Base-by-base conservation (phyloP, 2,329 filamentous ascomycete genomes). In the Aspergillus unguis region DNA sequence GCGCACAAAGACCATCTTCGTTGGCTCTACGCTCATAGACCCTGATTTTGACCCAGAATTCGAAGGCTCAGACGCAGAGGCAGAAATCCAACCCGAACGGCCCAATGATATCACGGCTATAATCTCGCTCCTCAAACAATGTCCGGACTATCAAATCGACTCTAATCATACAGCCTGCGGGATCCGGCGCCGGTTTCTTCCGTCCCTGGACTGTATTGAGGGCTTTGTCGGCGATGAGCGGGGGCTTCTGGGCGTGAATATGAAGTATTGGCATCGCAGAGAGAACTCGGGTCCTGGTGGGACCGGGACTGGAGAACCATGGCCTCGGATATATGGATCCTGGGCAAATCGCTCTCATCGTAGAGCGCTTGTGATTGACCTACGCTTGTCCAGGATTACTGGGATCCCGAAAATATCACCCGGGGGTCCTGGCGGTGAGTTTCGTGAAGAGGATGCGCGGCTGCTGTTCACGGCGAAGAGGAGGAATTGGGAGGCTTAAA, bases 111-210 rank as follows among this genome's bases (percentile, higher is more conserved):
- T 75, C 25, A 59, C 57, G 8, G 51, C 62, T 6, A 60, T 75
- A 32, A 66, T 75, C 6, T 60, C 67, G 5, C 66, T 67, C 8
- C 60, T 76, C 11, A 72, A 71, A 50, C 64, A 72, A 53, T 72
- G 66, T 44, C 73, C 74, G 2, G 70, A 72, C 32, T 75, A 75
- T 54, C 71, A 75, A 51, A 68, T 77, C 33, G 74, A 76, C 53
- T 51, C 58, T 2, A 69, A 70, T 48, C 74, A 76, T 47, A 60
- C 61, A 2, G 70, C 71, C 32, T 76, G 74, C 52, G 74, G 74
- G 3, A 64, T 75, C 10, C 61, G 72, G 23, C 72, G 71, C 27
- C 68, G 72, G 6, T 59, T 76, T 6, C 61, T 74, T 6, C 69
- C 71, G 3, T 58, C 70, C 2, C 58, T 76, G 4, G 71, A 73